These are phyloP conservation scores for Xanthoconium separans DNA, from an alignment of 1,284 basidiomycete species.

Conservation along the genomic window DNA sequence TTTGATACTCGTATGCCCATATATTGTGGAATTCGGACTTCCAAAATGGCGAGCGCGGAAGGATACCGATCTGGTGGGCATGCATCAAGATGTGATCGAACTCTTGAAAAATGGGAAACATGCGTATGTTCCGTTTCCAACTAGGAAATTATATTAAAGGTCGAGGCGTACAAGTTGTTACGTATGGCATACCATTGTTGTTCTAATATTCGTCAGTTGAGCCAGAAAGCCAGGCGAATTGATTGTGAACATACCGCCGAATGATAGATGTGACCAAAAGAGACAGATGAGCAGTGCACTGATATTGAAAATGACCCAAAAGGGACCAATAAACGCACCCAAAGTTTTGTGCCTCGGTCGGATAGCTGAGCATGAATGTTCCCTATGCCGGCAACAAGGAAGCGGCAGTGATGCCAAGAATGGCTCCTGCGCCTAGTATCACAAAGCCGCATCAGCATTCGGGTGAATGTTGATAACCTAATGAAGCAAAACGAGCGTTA, in stretches of 20 bases:
- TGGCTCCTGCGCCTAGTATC: constrained; percentile 51
- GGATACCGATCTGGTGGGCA: no score
- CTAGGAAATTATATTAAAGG: no score
- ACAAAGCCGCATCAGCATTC: constrained; percentile 43
- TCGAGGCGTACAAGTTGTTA: no score
- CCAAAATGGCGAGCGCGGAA: constrained; percentile 23
- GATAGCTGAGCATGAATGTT: constrained; percentile 64
- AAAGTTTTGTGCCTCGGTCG: constrained; percentile 57
- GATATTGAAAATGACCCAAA: constrained; percentile 69
- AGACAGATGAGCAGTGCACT: constrained; percentile 43
- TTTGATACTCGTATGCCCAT: constrained; percentile 47
- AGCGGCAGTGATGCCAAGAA: constrained; percentile 63
- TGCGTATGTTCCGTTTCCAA: no score
- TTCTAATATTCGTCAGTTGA: no score
- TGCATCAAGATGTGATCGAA: no score
- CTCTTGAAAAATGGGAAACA: no score
- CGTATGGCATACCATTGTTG: no score
- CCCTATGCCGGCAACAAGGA: constrained; percentile 69
- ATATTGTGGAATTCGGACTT: constrained; percentile 35
- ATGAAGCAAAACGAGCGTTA: no score
- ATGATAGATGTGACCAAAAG: no score
- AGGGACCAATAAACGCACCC: constrained; percentile 57
- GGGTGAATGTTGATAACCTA: constrained; percentile 46
- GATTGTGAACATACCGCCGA: no score
- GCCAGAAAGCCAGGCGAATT: no score